These are phyloP conservation scores for Solanum hybrid DNA, from an alignment of 305 asterid species.

Conservation along the genomic window DNA sequence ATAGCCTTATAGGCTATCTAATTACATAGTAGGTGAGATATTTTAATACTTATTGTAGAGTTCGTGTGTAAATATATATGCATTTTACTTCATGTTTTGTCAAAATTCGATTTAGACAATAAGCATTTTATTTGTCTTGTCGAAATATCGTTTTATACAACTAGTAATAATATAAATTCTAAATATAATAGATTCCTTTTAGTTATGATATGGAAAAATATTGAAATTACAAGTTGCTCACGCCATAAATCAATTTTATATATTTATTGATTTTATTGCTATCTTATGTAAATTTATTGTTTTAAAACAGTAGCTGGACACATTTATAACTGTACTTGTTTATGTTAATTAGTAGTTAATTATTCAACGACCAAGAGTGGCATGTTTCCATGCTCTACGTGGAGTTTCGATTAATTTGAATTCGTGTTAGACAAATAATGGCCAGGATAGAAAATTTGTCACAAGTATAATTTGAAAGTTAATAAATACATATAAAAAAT, in stretches of 20 bases:
- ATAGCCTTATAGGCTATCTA: neutral
- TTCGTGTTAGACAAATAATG: no score
- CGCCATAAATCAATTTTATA: neutral
- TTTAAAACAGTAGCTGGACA: neutral
- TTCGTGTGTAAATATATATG: neutral
- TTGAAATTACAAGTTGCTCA: neutral
- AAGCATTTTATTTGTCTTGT: no score
- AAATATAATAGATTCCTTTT: neutral
- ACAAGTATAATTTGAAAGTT: no score
- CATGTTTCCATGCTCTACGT: neutral
- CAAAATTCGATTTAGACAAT: neutral
- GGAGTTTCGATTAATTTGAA: neutral
- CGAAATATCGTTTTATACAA: neutral
- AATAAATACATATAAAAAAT: no score
- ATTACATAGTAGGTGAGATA: neutral
- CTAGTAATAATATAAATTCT: neutral
- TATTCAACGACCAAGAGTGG: neutral
- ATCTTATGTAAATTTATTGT: neutral
- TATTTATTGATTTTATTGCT: neutral
- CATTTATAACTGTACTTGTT: neutral
- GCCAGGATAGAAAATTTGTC: no score
- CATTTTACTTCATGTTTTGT: no score
- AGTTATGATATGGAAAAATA: neutral
- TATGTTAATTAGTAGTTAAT: neutral
- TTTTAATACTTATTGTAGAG: neutral